Evolutionary conservation across 352 stramenopile genomes (phyloP), one percentile per base, ranked within the genome.

Genomic region (Phytophthora multivora): DNA sequence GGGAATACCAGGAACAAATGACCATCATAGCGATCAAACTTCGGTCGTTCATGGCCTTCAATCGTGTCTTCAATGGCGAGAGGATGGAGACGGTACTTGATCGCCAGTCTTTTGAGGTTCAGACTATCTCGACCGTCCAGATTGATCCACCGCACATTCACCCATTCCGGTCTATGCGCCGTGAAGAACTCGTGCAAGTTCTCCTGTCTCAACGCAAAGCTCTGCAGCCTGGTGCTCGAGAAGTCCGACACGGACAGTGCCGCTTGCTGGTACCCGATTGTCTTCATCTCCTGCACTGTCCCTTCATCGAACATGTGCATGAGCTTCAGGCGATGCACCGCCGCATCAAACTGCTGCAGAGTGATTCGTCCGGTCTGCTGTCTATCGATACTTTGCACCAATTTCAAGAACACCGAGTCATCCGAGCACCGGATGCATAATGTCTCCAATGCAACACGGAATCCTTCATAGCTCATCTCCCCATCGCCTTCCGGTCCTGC

Each of bases 71-170:
- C 88, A 16, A 96, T 83, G 2, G 86, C 88, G 0, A 96, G 73
- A 13, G 88, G 88, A 46, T 96, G 88, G 7, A 96, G 66, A 16
- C 83, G 77, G 63, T 95, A 93, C 71, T 95, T 96, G 70, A 96
- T 95, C 45, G 88, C 86, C 21, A 95, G 68, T 19, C 85, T 77
- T 62, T 94, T 95, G 45, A 96, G 83, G 42, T 90, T 91, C 12
- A 95, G 49, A 26, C 79, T 90, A 67, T 91, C 82, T 51, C 80
- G 80, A 38, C 84, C 79, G 59, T 91, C 79, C 48, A 96, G 65
- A 68, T 96, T 94, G 57, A 95, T 95, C 86, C 86, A 96, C 11
- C 88, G 88, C 39, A 92, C 81, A 4, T 80, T 88, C n/a, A 91
- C 86, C 87, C 87, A 95, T 12, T 78, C 54, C 25, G 86, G 83